These are phyloP conservation scores for Amanita brunnescens DNA, from an alignment of 768 basidiomycete genomes.

Conservation along the genomic window DNA sequence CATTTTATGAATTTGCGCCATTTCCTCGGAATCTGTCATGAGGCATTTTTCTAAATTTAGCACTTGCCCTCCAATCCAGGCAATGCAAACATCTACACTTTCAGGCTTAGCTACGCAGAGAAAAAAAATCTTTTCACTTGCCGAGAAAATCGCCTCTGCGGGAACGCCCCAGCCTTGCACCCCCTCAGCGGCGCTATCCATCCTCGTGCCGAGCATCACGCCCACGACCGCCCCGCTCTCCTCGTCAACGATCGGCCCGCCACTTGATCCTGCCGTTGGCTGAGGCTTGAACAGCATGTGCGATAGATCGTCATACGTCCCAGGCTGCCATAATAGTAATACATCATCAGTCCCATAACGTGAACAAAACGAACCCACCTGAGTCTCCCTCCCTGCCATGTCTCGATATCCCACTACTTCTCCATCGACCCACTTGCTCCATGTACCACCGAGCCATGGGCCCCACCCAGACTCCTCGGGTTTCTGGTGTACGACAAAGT, in stretches of 20 bases:
- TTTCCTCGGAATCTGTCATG: not conserved
- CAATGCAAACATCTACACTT: conserved; percentile 41
- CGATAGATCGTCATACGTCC: conserved; percentile 58
- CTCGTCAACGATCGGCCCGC: conserved; percentile 58
- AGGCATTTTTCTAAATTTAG: conserved; percentile 5
- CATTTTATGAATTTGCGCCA: not conserved
- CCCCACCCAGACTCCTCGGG: conserved; percentile 33
- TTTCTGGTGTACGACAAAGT: conserved; percentile 40
- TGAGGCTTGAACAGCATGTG: conserved; percentile 45
- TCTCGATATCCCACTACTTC: conserved; percentile 51
- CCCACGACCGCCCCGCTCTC: conserved; percentile 58
- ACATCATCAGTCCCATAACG: not conserved
- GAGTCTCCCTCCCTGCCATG: conserved; percentile 45
- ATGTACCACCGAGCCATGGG: conserved; percentile 45
- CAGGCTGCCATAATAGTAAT: conserved; percentile 34
- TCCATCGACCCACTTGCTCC: conserved; percentile 45
- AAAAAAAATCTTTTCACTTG: conserved; percentile 14
- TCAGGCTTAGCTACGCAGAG: not conserved
- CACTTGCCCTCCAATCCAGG: conserved; percentile 34
- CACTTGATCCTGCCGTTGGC: conserved; percentile 59
- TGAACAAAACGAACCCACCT: conserved; percentile 26
- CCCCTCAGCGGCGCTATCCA: conserved; percentile 48
- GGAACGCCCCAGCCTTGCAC: conserved; percentile 54
- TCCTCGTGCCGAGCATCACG: conserved; percentile 50
- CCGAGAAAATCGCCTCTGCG: conserved; percentile 57